phyloP scores from a whole-genome alignment of 163 green algal genomes.

The Chlamydomonas reinhardtii region DNA sequence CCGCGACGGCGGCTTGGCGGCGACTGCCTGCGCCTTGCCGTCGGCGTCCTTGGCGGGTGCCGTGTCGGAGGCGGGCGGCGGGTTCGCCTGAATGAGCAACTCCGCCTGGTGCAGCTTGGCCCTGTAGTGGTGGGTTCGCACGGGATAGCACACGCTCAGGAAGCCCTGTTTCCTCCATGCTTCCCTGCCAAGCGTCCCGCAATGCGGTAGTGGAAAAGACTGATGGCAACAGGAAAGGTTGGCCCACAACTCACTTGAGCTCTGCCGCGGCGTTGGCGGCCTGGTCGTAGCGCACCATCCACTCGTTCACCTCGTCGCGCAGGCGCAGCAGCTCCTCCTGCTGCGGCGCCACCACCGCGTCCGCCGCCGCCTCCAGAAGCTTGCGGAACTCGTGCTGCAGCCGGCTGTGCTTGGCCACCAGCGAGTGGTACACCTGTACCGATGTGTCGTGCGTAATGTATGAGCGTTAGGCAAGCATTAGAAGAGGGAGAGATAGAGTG shows the following conservation, averaged over 20 bases:
- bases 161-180: no score
- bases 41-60: neutral
- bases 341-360: constrained; percentile 43
- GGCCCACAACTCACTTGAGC: constrained; percentile 48
- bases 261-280: constrained; percentile 44
- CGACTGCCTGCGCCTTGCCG: neutral
- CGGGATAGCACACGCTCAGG: no score
- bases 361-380: constrained; percentile 65
- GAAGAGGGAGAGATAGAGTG: no score
- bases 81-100: neutral
- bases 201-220: no score
- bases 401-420: constrained; percentile 68
- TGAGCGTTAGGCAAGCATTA: no score
- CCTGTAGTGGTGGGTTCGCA: neutral
- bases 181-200: no score
- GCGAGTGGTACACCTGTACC: constrained; percentile 65
- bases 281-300: constrained; percentile 57
- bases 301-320: constrained; percentile 57
- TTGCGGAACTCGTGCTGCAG: constrained; percentile 60
- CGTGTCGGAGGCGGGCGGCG: neutral
- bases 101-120: constrained; percentile 43
- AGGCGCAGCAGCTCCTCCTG: constrained; percentile 63
- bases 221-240: neutral
- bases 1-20: no score
- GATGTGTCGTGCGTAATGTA: no score